These are phyloP conservation scores for Rutstroemia sp. DNA, from an alignment of 2,329 filamentous ascomycete species.

Conservation along the genomic window DNA sequence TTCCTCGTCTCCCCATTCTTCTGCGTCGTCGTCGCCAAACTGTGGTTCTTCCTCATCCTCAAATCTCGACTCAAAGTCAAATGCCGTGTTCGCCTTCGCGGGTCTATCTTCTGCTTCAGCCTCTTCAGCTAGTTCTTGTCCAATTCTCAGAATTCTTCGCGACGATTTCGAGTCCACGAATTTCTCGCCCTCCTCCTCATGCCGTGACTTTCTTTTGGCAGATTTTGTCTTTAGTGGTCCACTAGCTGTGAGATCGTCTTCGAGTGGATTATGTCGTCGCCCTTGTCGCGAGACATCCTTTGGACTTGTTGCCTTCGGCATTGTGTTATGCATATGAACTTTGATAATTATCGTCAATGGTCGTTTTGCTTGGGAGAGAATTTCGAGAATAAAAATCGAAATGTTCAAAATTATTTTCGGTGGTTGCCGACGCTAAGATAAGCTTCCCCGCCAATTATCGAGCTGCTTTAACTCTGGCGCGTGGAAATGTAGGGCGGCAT, in stretches of 20 bases:
- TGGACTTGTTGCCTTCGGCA: conserved; percentile 72
- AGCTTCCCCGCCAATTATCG: conserved; percentile 1
- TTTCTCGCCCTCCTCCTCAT: conserved; percentile 53
- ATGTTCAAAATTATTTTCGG: conserved; percentile 6
- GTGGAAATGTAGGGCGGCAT: background rate
- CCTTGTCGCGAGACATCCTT: conserved; percentile 47
- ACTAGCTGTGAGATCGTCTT: conserved; percentile 73
- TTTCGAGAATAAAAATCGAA: conserved; percentile 12
- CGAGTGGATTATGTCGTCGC: conserved; percentile 81
- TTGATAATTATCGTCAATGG: too few species aligned
- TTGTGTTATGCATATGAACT: conserved; percentile 31
- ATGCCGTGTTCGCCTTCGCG: conserved; percentile 51
- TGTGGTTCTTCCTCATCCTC: conserved; percentile 45
- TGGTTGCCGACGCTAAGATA: conserved; percentile 10
- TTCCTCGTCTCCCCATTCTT: conserved; percentile 67
- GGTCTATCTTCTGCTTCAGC: conserved; percentile 47
- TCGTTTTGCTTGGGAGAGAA: conserved; percentile 4
- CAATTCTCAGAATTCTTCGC: conserved; percentile 80
- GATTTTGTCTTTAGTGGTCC: conserved; percentile 67
- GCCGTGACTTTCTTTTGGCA: conserved; percentile 56
- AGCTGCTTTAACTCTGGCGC: background rate
- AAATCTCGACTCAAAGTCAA: conserved; percentile 73
- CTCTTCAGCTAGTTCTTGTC: conserved; percentile 81
- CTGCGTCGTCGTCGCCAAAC: conserved; percentile 43
- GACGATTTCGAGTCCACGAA: conserved; percentile 88